Evolutionary conservation across 2,329 filamentous ascomycete genomes (phyloP), one percentile per base, ranked within the genome.

Genomic region (Achaetomium macrosporum): DNA sequence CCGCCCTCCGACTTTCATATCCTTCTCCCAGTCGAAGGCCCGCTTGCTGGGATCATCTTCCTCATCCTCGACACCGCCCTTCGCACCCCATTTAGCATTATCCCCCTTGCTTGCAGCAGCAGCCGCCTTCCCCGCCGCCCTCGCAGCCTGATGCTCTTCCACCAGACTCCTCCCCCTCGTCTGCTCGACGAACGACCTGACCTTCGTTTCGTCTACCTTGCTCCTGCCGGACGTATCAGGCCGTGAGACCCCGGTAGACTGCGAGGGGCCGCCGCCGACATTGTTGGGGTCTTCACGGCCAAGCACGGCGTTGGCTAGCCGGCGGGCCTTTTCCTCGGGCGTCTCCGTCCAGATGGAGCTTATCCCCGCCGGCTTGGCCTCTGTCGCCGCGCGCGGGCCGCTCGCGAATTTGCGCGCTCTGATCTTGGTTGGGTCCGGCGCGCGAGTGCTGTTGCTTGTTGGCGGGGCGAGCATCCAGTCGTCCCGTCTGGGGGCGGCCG

Each of bases 41-140:
- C 92, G 78, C 69, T 87, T 86, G 68, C 90, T 96, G 0, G 93
- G 92, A 66, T 97, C 91, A 69, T 96, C 92, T 19, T 93, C 88
- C 57, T 84, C 82, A 16, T 66, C 71, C 15, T 76, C 73, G 12
- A 69, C 57, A 71, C 71, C 33, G 19, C 57, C 51, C 13, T 53
- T 56, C 4, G 7, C 47, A 3, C 40, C 42, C 50, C 48, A 55
- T 16, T 51, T 54, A 10, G 12, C 19, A 13, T 33, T 40, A 9
- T 36, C 37, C 5, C 39, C 25, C 30, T 43, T 41, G 20, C 25
- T 30, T 17, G 55, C 44, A 2, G 31, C 25, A 5, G 25, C 33
- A 3, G 29, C 33, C 42, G 29, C 33, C 42, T 64, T 59, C n/a
- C 43, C 53, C 36, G 44, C 46, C 43, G 50, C 51, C 60, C 50